Evolutionary conservation across 2,329 filamentous ascomycete species (phyloP), one percentile per base, ranked within the genome.

Genomic region (Canariomyces notabilis): DNA sequence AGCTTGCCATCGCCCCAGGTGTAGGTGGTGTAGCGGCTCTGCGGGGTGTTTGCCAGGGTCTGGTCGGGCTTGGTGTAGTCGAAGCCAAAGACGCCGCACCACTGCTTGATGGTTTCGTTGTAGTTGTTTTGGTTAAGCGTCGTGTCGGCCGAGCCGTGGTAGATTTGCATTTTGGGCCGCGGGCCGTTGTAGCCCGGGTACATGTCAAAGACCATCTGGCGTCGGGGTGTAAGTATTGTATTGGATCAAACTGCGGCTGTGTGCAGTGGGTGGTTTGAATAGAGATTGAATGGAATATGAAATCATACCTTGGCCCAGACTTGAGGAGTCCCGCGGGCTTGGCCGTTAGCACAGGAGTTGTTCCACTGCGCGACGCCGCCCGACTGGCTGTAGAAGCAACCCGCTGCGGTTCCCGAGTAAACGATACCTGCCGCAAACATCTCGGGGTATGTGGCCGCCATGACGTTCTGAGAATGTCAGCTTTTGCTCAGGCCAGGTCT

Each of bases 131-230:
- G 71, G 41, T 67, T 64, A 8, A 81, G 65, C 1, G 70, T 77
- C 9, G 60, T 61, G 57, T 81, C 77, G 2, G 59, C 61, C 31
- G 69, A 72, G 33, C 77, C 77, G 57, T 81, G 77, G 65, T 74
- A 80, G 57, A 80, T 70, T 58, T 77, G 74, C 70, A 82, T 75
- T 44, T 68, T 70, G 2, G 78, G 77, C 2, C 74, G 66, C 0
- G 67, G 45, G 2, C 76, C 75, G 14, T 61, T 64, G 56, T 78
- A 79, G 5, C 67, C 71, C 0, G 73, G 71, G 53, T 77, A 72
- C 69, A 70, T 69, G 45, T 62, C 62, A 20, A 64, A 60, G 11
- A 70, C 74, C 19, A 69, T 62, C 49, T 49, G 16, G 1, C n/a
- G 9, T 29, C 2, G 31, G 4, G 1, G 21, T 29, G 35, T 48